Conservation (phyloP, 306 rosid species). For the Vicia sativa region DNA sequence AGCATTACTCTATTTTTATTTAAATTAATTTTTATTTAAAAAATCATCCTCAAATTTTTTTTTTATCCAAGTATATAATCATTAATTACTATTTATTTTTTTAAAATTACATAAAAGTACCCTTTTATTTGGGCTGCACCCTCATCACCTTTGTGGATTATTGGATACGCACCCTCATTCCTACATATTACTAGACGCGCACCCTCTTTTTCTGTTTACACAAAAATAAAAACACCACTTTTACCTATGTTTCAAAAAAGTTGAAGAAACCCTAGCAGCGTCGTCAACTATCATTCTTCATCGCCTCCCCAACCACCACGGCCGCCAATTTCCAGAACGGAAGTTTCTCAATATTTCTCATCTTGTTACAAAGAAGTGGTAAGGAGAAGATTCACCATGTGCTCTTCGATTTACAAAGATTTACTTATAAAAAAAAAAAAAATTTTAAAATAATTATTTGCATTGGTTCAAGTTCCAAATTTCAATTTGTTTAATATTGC, state of each 20-base stretch:
- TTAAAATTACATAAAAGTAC: too few relatives aligned
- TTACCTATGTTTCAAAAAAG: not conserved
- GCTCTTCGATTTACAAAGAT: too few relatives aligned
- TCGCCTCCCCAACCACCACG: not conserved
- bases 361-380: not conserved
- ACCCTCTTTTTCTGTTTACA: not conserved
- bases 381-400: not conserved
- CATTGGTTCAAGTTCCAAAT: not conserved
- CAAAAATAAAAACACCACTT: not conserved
- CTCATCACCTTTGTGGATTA: too few relatives aligned
- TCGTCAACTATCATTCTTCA: not conserved
- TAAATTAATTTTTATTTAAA: too few relatives aligned
- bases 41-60: too few relatives aligned
- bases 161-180: not conserved
- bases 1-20: too few relatives aligned
- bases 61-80: too few relatives aligned
- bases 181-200: not conserved
- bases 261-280: conserved; percentile 5
- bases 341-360: not conserved
- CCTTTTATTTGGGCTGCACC: too few relatives aligned
- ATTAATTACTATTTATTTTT: too few relatives aligned
- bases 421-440: too few relatives aligned
- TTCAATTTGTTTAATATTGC: not conserved
- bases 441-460: not conserved
- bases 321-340: not conserved